Evolutionary conservation across 108 stramenopile species (phyloP).

Genomic region (Skeletonema menzelii): DNA sequence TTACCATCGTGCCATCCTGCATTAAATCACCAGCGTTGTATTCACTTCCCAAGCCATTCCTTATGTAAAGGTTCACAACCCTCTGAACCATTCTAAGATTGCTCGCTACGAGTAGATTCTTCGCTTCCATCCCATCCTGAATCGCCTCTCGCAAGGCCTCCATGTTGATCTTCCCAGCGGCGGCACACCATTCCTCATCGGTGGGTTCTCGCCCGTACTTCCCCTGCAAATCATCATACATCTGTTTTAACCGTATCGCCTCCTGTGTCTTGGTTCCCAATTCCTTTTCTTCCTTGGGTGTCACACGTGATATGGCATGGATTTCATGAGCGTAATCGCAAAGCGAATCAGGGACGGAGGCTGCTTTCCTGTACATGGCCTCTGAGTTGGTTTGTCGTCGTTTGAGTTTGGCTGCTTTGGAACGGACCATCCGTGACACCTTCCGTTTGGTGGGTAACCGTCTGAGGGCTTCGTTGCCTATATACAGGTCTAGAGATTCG

Average conservation of each 20-base stretch:
- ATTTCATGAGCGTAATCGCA: slow-evolving; percentile 72
- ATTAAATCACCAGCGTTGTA: slow-evolving; percentile 91
- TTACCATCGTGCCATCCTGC: slow-evolving; percentile 88
- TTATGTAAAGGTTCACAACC: slow-evolving; percentile 83
- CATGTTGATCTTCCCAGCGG: slow-evolving; percentile 76
- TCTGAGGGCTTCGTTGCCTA: not conserved
- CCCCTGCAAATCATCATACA: slow-evolving; percentile 52
- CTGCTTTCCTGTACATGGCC: slow-evolving; percentile 63
- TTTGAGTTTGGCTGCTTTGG: slow-evolving; percentile 41
- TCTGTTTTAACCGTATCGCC: slow-evolving; percentile 63
- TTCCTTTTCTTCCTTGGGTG: slow-evolving; percentile 72
- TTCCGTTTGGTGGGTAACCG: slow-evolving; percentile 18
- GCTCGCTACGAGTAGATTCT: slow-evolving; percentile 77
- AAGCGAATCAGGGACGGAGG: slow-evolving; percentile 74
- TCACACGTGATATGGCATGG: slow-evolving; percentile 65
- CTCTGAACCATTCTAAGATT: slow-evolving; percentile 88
- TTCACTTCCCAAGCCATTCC: slow-evolving; percentile 79
- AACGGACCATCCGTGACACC: slow-evolving; percentile 23
- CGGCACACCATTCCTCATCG: slow-evolving; percentile 89
- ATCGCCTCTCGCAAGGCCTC: slow-evolving; percentile 65
- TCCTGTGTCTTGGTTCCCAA: slow-evolving; percentile 82
- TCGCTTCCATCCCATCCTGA: slow-evolving; percentile 77
- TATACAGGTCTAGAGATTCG: slow-evolving; percentile 9
- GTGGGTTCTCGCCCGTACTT: slow-evolving; percentile 75
- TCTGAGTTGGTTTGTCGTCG: slow-evolving; percentile 15